Evolutionary conservation across 495 filamentous ascomycete species (phyloP).

Genomic region (Penicillium coprophilum): DNA sequence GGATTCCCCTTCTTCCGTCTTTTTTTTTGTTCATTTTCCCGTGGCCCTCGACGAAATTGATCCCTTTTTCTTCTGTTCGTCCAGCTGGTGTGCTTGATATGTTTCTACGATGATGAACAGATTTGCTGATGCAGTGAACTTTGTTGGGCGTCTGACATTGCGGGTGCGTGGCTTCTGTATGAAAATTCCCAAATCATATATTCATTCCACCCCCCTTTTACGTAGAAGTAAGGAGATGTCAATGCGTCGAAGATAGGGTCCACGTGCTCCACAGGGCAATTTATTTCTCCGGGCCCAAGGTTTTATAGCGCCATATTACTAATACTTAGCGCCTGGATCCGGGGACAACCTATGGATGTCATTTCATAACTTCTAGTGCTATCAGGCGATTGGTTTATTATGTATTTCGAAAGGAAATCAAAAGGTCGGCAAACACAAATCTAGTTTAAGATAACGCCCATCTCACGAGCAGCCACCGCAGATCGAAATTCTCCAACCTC

Average conservation of each 20-base stretch:
- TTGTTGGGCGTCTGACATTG: slow-evolving; percentile 27
- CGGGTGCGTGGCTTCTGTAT: slow-evolving; percentile 25
- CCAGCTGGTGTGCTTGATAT: slow-evolving; percentile 22
- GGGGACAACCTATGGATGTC: too few relatives aligned
- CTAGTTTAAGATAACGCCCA: slow-evolving; percentile 30
- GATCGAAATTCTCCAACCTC: slow-evolving; percentile 33
- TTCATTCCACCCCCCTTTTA: slow-evolving; percentile 4
- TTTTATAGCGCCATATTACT: not conserved
- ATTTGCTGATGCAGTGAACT: slow-evolving; percentile 28
- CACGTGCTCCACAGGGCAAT: slow-evolving; percentile 13
- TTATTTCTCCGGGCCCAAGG: slow-evolving; percentile 4
- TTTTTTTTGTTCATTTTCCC: slow-evolving; percentile 20
- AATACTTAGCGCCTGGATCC: not conserved
- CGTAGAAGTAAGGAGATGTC: not conserved
- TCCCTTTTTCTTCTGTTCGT: slow-evolving; percentile 28
- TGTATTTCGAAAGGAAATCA: not conserved
- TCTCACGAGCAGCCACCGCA: slow-evolving; percentile 30
- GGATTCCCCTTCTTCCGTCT: slow-evolving; percentile 29
- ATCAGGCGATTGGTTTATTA: too few relatives aligned
- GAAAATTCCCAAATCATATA: slow-evolving; percentile 26
- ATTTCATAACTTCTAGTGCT: too few relatives aligned
- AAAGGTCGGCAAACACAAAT: not conserved
- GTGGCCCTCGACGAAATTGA: slow-evolving; percentile 38
- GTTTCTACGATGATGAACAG: slow-evolving; percentile 17
- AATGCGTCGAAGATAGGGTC: not conserved